A percentile compares a stretch with the other conserved stretches of the same genome.
Evolutionary conservation across 2,329 filamentous ascomycete genomes (phyloP).

Genomic region (Clonostachys solani): DNA sequence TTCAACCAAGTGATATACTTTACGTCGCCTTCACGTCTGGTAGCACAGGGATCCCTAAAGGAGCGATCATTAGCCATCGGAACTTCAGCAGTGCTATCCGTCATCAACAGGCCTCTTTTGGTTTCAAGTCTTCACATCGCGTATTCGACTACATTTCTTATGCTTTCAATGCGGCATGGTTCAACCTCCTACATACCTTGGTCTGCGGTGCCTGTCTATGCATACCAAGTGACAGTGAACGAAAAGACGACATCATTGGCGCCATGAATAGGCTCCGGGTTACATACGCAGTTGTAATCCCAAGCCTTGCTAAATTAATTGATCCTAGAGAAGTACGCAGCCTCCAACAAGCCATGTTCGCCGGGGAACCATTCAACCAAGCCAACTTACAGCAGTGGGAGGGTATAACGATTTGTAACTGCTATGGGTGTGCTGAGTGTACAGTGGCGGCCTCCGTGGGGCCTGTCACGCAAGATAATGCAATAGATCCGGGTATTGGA

Average conservation of each 20-base stretch:
- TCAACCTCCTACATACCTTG: conserved; percentile 2
- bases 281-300: conserved; percentile 2
- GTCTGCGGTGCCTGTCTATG: conserved; percentile 6
- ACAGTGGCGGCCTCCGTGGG: background rate
- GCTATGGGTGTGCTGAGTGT: background rate
- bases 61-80: conserved; percentile 3
- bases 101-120: conserved; percentile 18
- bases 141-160: conserved; percentile 6
- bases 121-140: background rate
- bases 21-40: conserved; percentile 6
- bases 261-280: background rate
- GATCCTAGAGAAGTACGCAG: conserved; percentile 8
- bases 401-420: background rate
- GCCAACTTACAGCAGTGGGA: conserved; percentile 2
- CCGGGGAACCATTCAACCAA: conserved; percentile 11
- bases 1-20: background rate
- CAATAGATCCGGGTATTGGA: conserved; percentile 4
- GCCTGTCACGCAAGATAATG: background rate
- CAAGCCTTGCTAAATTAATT: conserved; percentile 11
- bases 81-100: background rate
- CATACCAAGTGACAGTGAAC: conserved; percentile 7
- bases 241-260: conserved; percentile 3
- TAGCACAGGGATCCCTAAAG: conserved; percentile 5
- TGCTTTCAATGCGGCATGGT: conserved; percentile 5
- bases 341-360: conserved; percentile 10